Percentiles rank a stretch among this genome's conserved stretches.
phyloP scores from a whole-genome alignment of 2,329 filamentous ascomycete genomes.

The Mollisiaceae sp. region DNA sequence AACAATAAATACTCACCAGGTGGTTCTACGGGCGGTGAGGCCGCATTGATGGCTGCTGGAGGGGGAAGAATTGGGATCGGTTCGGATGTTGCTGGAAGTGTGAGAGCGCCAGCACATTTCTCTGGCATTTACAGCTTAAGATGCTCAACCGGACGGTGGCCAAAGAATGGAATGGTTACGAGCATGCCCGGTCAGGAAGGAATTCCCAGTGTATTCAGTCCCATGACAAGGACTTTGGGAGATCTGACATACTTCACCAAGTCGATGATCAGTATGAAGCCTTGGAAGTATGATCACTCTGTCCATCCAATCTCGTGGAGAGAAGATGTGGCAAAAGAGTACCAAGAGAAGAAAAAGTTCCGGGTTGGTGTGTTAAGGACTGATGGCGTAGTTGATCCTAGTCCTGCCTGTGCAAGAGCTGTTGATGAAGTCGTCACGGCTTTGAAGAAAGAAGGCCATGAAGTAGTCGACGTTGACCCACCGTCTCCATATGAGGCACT shows the following conservation, averaged over 20 bases:
- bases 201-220: constrained; percentile 85
- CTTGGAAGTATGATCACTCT: constrained; percentile 87
- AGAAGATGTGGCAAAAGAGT: constrained; percentile 62
- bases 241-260: constrained; percentile 87
- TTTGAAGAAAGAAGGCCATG: constrained; percentile 74
- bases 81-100: constrained; percentile 88
- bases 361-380: constrained; percentile 78
- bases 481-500: constrained; percentile 78
- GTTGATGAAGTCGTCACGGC: constrained; percentile 73
- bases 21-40: constrained; percentile 76
- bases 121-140: constrained; percentile 86
- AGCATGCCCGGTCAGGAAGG: constrained; percentile 94
- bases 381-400: constrained; percentile 83
- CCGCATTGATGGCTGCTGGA: constrained; percentile 78
- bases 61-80: constrained; percentile 87
- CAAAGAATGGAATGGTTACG: constrained; percentile 80
- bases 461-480: constrained; percentile 69
- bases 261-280: constrained; percentile 77
- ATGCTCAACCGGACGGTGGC: constrained; percentile 90
- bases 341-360: constrained; percentile 64
- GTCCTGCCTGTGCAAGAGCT: constrained; percentile 81
- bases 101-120: constrained; percentile 86
- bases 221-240: constrained; percentile 85
- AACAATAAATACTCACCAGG: constrained; percentile 85
- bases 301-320: constrained; percentile 88